Base-by-base conservation (phyloP, 2,329 filamentous ascomycete genomes). In the Blastomyces gilchristii region DNA sequence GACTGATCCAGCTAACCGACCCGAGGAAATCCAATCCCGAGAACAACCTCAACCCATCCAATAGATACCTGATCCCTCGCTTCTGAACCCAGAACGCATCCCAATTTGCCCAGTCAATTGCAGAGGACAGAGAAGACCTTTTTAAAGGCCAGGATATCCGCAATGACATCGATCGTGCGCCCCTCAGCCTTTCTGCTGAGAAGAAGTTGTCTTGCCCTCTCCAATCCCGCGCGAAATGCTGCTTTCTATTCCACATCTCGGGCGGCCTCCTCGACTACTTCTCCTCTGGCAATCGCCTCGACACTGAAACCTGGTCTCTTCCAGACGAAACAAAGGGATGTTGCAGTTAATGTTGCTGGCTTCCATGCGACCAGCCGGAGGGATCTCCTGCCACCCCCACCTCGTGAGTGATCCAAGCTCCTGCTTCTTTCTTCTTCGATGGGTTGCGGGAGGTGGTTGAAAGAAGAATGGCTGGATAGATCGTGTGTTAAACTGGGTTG, bases 301-400 rank as follows among this genome's bases (percentile, higher is more conserved):
- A 59, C 59, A 7, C 54, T 63, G 57, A 67, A 65, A 28, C 65
- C 68, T 37, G 65, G 9, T 16, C 49, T 50, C 49, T 22, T 67
- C 59, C 67, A 75, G 64, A 70, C 71, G 66, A 72, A 69, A 67
- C 72, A 70, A 68, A 73, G 70, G 67, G 73, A 68, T 62, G 70
- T 71, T 45, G 68, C 73, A 63, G 77, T 79, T 69, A 81, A 86
- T 76, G 81, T 87, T 71, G 87, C 91, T 68, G 87, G 89, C 70
- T 96, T 99, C 84, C 92, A 97, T 78, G 90, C 88, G 72, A 90
- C 90, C 52, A 83, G 85, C 77, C 84, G 85, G 78, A 84, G 85
- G 76, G 82, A 83, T 73, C 87, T 93, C 72, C 83, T 99, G 63
- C 91, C 93, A 65, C 87, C 91, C 63, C 84, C 89, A 68, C 91